Percentiles rank a stretch among this genome's conserved stretches.
Conservation (phyloP, 352 stramenopile species). For the Plasmopara muralis region DNA sequence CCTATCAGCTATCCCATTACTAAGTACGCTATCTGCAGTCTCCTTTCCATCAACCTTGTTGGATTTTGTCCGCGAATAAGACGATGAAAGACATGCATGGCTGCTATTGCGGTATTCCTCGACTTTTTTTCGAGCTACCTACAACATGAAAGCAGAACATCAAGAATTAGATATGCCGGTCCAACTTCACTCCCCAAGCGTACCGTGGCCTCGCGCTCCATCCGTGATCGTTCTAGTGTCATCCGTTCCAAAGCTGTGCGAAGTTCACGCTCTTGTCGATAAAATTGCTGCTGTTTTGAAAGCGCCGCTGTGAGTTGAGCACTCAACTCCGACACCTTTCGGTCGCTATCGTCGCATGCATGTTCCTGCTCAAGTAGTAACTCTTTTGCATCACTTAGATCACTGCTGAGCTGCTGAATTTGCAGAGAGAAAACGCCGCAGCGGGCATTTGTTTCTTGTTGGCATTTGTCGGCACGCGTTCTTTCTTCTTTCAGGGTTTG, state of each 20-base stretch:
- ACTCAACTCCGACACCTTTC: conserved; percentile 62
- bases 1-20: conserved; percentile 7
- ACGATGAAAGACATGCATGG: conserved; percentile 23
- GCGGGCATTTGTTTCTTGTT: conserved; percentile 44
- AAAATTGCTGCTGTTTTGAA: conserved; percentile 70
- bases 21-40: neutral
- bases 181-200: neutral
- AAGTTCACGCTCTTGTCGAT: conserved; percentile 63
- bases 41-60: conserved; percentile 8
- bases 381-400: conserved; percentile 52
- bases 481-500: conserved; percentile 61
- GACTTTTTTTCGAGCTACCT: conserved; percentile 47
- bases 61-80: conserved; percentile 13
- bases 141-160: neutral
- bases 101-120: conserved; percentile 50
- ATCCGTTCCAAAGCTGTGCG: conserved; percentile 47
- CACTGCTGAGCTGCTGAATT: conserved; percentile 48
- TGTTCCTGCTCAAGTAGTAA: conserved; percentile 53
- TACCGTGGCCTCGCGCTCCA: conserved; percentile 58
- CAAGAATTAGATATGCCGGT: conserved; percentile 1
- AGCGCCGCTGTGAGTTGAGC: conserved; percentile 56
- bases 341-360: conserved; percentile 55
- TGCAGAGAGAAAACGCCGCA: conserved; percentile 36
- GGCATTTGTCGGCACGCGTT: conserved; percentile 34
- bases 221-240: conserved; percentile 53